Conservation (phyloP, 2,329 filamentous ascomycete species). For the Cercospora berteroae region DNA sequence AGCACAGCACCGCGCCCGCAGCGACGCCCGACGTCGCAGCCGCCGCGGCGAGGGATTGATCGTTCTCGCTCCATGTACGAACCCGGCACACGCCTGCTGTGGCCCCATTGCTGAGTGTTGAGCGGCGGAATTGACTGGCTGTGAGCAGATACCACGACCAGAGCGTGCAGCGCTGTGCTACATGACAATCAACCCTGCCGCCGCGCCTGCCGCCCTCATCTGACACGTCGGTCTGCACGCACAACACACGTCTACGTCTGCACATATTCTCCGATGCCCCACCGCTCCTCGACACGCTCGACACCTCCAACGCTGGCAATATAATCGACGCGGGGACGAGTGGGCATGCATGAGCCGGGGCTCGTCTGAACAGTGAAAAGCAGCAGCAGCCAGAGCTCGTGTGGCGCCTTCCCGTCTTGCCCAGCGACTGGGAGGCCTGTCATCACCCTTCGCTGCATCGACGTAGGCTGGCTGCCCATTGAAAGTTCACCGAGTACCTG, state of each 20-base stretch:
- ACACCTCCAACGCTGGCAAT: not conserved
- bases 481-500: constrained; percentile 20
- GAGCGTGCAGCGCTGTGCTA: constrained; percentile 14
- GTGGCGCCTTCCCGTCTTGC: not conserved
- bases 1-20: not conserved
- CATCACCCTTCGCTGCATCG: constrained; percentile 4
- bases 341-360: not conserved
- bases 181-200: constrained; percentile 11
- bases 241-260: not conserved
- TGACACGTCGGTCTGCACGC: constrained; percentile 1
- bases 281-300: not conserved
- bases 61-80: constrained; percentile 15
- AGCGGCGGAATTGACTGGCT: constrained; percentile 15
- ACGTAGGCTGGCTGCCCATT: not conserved
- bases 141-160: constrained; percentile 7
- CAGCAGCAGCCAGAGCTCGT: not conserved
- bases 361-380: not conserved
- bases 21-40: not conserved
- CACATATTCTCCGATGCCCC: constrained; percentile 17
- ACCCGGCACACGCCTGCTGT: constrained; percentile 19
- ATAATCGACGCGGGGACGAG: not conserved
- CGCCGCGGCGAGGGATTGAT: not conserved
- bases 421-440: constrained; percentile 1
- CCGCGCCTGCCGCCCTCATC: not conserved
- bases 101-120: constrained; percentile 1